Evolutionary conservation across 305 asterid species (phyloP).

Genomic region (Fraxinus sp.): DNA sequence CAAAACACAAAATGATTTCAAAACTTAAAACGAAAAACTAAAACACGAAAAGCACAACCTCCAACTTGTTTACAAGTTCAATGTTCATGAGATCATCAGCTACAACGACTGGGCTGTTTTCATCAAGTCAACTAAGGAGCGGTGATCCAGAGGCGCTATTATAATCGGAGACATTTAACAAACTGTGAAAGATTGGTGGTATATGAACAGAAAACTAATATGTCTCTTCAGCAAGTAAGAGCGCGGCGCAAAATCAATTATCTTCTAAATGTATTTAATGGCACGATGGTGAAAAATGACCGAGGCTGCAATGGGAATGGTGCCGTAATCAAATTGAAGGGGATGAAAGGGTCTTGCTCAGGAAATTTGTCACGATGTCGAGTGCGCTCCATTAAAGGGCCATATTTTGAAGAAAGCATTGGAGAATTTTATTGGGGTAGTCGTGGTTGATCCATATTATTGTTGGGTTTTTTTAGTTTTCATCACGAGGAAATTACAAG

Average conservation of each 20-base stretch:
- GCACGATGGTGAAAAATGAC: neutral
- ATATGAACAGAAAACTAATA: slow-evolving; percentile 41
- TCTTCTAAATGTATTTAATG: neutral
- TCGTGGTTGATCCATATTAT: neutral
- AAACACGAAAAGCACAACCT: too few relatives aligned
- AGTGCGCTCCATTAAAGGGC: slow-evolving; percentile 75
- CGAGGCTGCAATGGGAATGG: slow-evolving; percentile 24
- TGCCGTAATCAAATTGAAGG: slow-evolving; percentile 67
- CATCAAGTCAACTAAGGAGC: slow-evolving; percentile 82
- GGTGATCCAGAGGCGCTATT: slow-evolving; percentile 91
- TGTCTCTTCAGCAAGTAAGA: neutral
- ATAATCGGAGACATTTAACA: slow-evolving; percentile 75
- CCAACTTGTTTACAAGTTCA: slow-evolving; percentile 29
- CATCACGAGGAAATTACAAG: slow-evolving; percentile 24
- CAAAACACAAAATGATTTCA: too few relatives aligned
- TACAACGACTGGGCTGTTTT: slow-evolving; percentile 36
- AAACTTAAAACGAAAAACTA: too few relatives aligned
- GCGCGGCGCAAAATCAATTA: neutral
- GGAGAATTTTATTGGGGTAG: slow-evolving; percentile 26
- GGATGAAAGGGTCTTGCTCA: slow-evolving; percentile 61
- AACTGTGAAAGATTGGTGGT: slow-evolving; percentile 51
- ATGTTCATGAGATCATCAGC: slow-evolving; percentile 65
- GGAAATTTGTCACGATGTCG: slow-evolving; percentile 64
- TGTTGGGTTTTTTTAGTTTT: slow-evolving; percentile 40
- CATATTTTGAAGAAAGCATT: slow-evolving; percentile 63